phyloP scores from a whole-genome alignment of 305 asterid genomes.

The Galium porrigens region DNA sequence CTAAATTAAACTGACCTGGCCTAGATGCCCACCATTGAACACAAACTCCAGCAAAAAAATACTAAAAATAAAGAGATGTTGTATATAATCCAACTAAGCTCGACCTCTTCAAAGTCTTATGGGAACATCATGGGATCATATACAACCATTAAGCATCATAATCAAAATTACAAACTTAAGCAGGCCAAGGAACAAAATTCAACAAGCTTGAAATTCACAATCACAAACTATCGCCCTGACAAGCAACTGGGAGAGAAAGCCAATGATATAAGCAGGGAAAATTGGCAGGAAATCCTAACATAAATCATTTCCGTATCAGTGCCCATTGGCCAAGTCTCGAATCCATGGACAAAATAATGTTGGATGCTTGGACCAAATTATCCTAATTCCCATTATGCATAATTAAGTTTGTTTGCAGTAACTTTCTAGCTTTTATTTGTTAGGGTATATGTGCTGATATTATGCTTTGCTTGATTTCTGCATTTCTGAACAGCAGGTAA shows the following conservation, averaged over 20 bases:
- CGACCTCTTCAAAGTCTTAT: neutral
- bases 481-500: neutral
- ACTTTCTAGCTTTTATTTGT: neutral
- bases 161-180: neutral
- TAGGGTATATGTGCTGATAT: neutral
- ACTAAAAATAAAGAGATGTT: neutral
- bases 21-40: neutral
- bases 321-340: neutral
- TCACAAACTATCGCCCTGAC: neutral
- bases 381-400: neutral
- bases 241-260: too few species aligned
- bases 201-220: neutral
- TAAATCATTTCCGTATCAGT: neutral
- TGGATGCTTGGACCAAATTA: too few species aligned
- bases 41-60: neutral
- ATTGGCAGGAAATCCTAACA: neutral
- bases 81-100: neutral
- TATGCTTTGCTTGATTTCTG: neutral
- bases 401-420: neutral
- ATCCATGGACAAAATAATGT: neutral
- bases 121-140: neutral
- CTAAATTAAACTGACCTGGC: neutral
- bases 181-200: neutral
- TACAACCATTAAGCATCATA: neutral
- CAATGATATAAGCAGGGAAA: too few species aligned